Conservation (phyloP, 441 rosid genomes). For the Euphorbia schlechtendalii region DNA sequence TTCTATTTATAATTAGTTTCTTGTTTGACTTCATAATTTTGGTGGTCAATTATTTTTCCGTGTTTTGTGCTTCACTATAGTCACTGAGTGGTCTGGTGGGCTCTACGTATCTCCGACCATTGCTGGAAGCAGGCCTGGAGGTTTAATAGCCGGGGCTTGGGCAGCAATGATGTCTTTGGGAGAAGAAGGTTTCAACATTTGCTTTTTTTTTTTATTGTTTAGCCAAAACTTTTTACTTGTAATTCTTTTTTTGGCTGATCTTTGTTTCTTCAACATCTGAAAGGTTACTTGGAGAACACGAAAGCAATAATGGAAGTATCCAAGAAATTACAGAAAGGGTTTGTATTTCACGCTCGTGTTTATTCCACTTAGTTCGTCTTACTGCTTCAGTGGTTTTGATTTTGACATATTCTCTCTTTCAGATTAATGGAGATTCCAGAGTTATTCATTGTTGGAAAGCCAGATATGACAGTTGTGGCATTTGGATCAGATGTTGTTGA, state of each 20-base stretch:
- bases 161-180: conserved; percentile 93
- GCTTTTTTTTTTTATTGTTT: conserved; percentile 1
- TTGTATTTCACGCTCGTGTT: conserved; percentile 18
- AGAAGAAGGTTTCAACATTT: conserved; percentile 49
- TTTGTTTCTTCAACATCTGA: conserved; percentile 19
- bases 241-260: conserved; percentile 18
- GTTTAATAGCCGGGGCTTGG: conserved; percentile 94
- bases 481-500: conserved; percentile 66
- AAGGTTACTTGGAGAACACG: conserved; percentile 78
- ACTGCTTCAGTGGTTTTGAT: too few species aligned
- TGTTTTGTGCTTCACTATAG: conserved; percentile 33
- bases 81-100: conserved; percentile 97
- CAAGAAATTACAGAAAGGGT: conserved; percentile 68
- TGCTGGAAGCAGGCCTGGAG: conserved; percentile 94
- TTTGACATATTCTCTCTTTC: conserved; percentile 20
- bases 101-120: conserved; percentile 84
- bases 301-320: conserved; percentile 74
- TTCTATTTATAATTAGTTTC: background rate
- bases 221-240: background rate
- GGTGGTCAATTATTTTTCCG: conserved; percentile 2
- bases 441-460: conserved; percentile 73
- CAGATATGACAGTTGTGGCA: conserved; percentile 88
- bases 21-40: conserved; percentile 12
- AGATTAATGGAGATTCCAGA: conserved; percentile 70
- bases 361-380: conserved; percentile 1